Evolutionary conservation across 768 basidiomycete species (phyloP).

Genomic region (Lactarius indigo): DNA sequence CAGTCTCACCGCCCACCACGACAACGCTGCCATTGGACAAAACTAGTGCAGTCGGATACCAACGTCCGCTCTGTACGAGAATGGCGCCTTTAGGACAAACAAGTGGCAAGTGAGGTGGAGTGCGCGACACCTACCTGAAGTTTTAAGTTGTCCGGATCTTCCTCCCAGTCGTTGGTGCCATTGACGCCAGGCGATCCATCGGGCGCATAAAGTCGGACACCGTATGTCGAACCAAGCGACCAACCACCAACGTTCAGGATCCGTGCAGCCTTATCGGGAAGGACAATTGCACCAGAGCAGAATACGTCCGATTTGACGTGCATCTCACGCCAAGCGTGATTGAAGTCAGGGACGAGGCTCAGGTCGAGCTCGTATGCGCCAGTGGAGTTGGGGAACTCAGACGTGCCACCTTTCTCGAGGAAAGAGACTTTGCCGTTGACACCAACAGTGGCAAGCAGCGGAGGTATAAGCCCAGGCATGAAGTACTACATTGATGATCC

Average conservation of each 20-base stretch:
- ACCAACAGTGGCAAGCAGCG: conserved; percentile 70
- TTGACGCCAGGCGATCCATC: conserved; percentile 65
- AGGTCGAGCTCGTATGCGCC: conserved; percentile 78
- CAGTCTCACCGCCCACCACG: conserved; percentile 71
- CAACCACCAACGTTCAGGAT: conserved; percentile 67
- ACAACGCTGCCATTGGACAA: conserved; percentile 72
- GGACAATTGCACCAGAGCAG: conserved; percentile 68
- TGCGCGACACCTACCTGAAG: conserved; percentile 49
- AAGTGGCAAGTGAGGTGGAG: not conserved
- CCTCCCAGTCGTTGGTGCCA: conserved; percentile 78
- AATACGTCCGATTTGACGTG: conserved; percentile 76
- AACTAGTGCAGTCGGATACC: conserved; percentile 69
- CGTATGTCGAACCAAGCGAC: conserved; percentile 69
- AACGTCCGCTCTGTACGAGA: conserved; percentile 49
- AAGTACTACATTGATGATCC: conserved; percentile 36
- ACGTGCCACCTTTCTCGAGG: conserved; percentile 70
- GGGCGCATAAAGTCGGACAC: conserved; percentile 70
- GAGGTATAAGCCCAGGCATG: conserved; percentile 60
- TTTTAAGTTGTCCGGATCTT: conserved; percentile 51
- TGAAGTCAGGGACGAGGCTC: conserved; percentile 44
- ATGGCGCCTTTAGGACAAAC: not conserved
- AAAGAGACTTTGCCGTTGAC: conserved; percentile 81
- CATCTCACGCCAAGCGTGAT: conserved; percentile 68
- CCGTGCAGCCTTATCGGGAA: conserved; percentile 70
- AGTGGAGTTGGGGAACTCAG: conserved; percentile 59